Base-by-base conservation (phyloP, 1,284 basidiomycete species). In the Sporisorium iseilematis-ciliati region DNA sequence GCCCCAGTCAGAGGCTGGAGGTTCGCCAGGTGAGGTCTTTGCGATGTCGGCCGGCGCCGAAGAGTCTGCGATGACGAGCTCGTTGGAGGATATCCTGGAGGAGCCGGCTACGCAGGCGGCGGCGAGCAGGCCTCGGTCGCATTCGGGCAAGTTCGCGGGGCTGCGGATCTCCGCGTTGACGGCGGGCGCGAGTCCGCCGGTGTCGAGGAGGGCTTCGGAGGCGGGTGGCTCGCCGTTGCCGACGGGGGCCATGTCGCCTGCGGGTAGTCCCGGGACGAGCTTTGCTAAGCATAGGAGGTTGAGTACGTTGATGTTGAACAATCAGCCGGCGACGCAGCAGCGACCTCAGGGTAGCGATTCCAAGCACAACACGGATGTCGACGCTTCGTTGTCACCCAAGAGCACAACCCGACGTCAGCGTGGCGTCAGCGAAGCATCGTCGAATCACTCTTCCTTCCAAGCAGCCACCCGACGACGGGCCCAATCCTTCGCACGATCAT, bases 81-180 rank as follows among this genome's bases (percentile, higher is more conserved):
- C 65, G 42, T 59, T 75, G 18, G 68, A 62, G 11, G 73, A 75
- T 55, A 75, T 75, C 42, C 61, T 75, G 51, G 73, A 75, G 40
- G 73, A 75, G 46, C 64, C 73, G 10, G 12, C 4, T 38, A 12
- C 12, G 4, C 41, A 51, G 20, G 31, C 54, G 14, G 35, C 45
- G 5, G 12, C 59, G 7, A 42, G 55, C 29, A 40, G 65, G 14
- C 3, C 57, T 14, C 72, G 72, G 38, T 75, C 72, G 16, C 66
- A 63, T 8, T 75, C 73, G 8, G 73, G 73, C 67, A 75, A 65
- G 51, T 75, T 67, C 50, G 73, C 73, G 6, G 73, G 56, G 4
- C 43, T 75, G 20, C 67, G 73, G 35, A 75, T 75, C 43, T 67
- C 64, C 29, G 67, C 73, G 8, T 51, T 70, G 57, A 52, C 52